Base-by-base conservation (phyloP, 345 rosid species). In the Rubroshorea leprosula region DNA sequence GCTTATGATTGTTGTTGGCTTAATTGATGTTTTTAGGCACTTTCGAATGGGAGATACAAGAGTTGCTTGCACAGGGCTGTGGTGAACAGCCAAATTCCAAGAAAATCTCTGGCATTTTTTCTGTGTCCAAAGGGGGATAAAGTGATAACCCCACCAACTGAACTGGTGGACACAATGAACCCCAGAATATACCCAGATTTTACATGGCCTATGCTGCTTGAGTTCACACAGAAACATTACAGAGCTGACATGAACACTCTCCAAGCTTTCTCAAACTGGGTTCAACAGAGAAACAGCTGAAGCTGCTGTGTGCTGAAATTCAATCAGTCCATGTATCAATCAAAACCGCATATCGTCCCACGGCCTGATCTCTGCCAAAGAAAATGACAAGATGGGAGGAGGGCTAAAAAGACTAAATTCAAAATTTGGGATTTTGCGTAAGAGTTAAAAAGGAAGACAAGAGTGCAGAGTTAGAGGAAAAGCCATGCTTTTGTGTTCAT, bases 91-190 rank as follows among this genome's bases (percentile, higher is more conserved):
- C 63, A 64, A 57, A 90, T 75, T 2, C 68, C 88, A 20, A 87
- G 99, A 60, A 94, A 90, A 78, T 90, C 99, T 23, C 86, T 94
- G 14, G 97, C 99, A 11, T 94, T 94, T 78, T 94, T 94, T 72
- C 39, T 90, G 61, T 87, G 97, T 72, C 99, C 99, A 0, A 76
- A 63, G 78, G 76, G 62, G 13, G 97, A 90, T 58, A 85, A 73
- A 72, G 82, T 87, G 60, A 84, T 94, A 52, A 74, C 72, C 56
- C 95, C 99, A 64, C 99, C 97, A 17, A 51, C 52, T 0, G 86
- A 87, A 61, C 73, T 93, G 62, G 80, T 85, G 74, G 83, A 77
- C 72, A 27, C 48, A 6, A 29, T 8, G 53, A 61, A 73, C 26
- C 88, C 90, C 48, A 78, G 99, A 65, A 66, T 48, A 44, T 87